Evolutionary conservation across 2,329 filamentous ascomycete genomes (phyloP), one percentile per base, ranked within the genome.

Genomic region (Penicillium occitanis): DNA sequence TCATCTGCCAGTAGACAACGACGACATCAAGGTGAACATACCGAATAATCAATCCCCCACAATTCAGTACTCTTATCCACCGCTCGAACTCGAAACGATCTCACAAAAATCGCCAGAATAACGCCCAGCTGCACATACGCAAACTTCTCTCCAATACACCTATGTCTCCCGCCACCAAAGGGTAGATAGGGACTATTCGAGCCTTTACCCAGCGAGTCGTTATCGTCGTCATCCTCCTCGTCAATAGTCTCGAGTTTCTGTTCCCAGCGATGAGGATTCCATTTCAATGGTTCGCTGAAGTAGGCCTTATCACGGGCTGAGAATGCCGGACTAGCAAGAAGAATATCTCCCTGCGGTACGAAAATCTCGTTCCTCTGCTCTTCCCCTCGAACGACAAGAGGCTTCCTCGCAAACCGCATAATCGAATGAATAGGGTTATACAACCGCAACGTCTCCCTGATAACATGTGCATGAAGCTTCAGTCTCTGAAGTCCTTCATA

Each of bases 81-180:
- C 72, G 92, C 96, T 74, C 85, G 84, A 77, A 97, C 87, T 82
- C 92, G 94, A 82, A 97, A 91, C 63, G 88, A 77, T 60, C 92
- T 86, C 48, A 96, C 90, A 70, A 93, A 81, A 66, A 88, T 88
- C 61, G 89, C 92, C 13, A 90, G 83, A 70, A 98, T 96, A 53
- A 92, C 93, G 76, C 93, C 90, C 69, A 98, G 84, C 81, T 98
- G 94, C 66, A 96, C 85, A 76, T 96, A 96, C 71, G 94, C 94
- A 78, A 97, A 98, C 75, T 97, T 92, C 84, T 98, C 94, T 70
- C 94, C 94, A 75, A 98, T 97, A 80, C 94, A 98, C 70, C 94
- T 86, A 80, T 98, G 94, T 71, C 94, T 86, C 50, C 94, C 94
- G 35, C 93, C 94, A 66, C 94, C 94, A 75, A 98, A 98, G 1